phyloP scores from a whole-genome alignment of 768 basidiomycete species.

The Xanthoconium purpureum region DNA sequence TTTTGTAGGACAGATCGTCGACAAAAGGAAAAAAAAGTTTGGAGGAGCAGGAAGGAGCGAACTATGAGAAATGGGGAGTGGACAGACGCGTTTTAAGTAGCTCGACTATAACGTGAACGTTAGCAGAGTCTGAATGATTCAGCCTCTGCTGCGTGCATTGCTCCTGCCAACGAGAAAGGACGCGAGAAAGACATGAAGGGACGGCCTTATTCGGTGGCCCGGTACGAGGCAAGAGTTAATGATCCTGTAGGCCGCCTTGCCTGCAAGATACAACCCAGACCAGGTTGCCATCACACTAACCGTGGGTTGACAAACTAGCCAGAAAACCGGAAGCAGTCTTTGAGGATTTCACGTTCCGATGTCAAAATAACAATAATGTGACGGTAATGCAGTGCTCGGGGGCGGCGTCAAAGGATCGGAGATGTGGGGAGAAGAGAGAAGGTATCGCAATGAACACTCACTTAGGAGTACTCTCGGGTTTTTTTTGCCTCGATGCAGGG shows the following conservation, averaged over 20 bases:
- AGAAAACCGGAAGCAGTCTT: conserved; percentile 15
- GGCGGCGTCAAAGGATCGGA: conserved; percentile 2
- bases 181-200: background rate
- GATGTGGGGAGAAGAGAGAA: background rate
- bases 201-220: background rate
- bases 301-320: conserved; percentile 11
- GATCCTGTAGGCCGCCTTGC: conserved; percentile 6
- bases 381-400: conserved; percentile 25
- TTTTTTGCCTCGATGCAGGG: conserved; percentile 80
- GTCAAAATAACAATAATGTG: conserved; percentile 23
- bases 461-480: conserved; percentile 77
- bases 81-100: conserved; percentile 20
- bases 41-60: background rate
- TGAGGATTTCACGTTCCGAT: conserved; percentile 19
- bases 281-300: conserved; percentile 10
- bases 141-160: conserved; percentile 15
- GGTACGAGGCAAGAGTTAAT: background rate
- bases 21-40: background rate
- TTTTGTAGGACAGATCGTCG: background rate
- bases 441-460: conserved; percentile 45
- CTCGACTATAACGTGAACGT: background rate
- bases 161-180: conserved; percentile 11
- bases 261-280: conserved; percentile 13
- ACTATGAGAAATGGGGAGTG: background rate
- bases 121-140: background rate